Evolutionary conservation across 306 rosid genomes (phyloP).

Genomic region (Ochetophila trinervis): DNA sequence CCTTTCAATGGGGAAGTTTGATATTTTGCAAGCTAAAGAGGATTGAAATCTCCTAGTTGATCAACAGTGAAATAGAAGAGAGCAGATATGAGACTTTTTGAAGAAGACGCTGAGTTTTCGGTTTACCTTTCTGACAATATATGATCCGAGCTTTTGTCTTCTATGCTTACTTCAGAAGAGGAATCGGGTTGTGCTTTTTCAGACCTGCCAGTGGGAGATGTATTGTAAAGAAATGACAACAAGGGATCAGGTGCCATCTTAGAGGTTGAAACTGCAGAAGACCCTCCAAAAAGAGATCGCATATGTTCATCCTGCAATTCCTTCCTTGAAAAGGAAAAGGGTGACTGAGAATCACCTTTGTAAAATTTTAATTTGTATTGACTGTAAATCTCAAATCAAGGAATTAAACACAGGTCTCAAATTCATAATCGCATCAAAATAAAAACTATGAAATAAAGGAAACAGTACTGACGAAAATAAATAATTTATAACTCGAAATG

Average conservation of each 20-base stretch:
- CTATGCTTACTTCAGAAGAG: constrained; percentile 41
- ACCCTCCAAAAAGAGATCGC: constrained; percentile 31
- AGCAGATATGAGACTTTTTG: background rate
- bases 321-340: constrained; percentile 45
- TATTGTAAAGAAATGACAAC: constrained; percentile 47
- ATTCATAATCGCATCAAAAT: constrained; percentile 11
- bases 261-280: constrained; percentile 46
- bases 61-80: background rate
- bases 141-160: constrained; percentile 39
- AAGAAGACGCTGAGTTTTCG: background rate
- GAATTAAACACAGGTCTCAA: constrained; percentile 28
- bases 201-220: constrained; percentile 22
- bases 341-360: constrained; percentile 39
- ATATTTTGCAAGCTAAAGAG: too few species aligned
- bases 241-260: constrained; percentile 47
- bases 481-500: background rate
- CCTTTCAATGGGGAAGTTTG: too few species aligned
- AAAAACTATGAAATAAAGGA: background rate
- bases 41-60: background rate
- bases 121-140: constrained; percentile 46
- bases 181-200: constrained; percentile 35
- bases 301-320: constrained; percentile 35
- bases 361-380: constrained; percentile 41
- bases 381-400: constrained; percentile 54
- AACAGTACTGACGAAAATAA: background rate